A percentile compares a stretch with the other conserved stretches of the same genome.
Evolutionary conservation across 805 yeast species (phyloP).

Genomic region (Suhomyces prunicola): DNA sequence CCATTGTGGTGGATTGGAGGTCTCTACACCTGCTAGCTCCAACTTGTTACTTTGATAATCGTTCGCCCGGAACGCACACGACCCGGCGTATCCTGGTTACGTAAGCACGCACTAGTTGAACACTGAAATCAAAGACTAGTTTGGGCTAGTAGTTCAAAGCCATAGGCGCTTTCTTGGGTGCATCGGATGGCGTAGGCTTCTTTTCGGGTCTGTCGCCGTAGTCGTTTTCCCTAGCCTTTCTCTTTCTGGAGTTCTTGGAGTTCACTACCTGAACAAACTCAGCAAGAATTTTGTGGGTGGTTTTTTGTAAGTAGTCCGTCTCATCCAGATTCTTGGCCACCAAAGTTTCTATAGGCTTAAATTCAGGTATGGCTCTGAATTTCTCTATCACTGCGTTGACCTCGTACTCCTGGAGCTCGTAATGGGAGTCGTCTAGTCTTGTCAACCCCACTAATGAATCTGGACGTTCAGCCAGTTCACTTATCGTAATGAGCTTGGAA

Average conservation of each 20-base stretch:
- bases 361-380: background rate
- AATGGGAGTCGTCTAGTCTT: background rate
- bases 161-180: background rate
- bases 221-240: conserved; percentile 1
- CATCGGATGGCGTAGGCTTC: background rate
- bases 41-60: background rate
- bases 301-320: background rate
- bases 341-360: background rate
- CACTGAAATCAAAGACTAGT: no score
- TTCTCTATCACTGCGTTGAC: background rate
- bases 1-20: background rate
- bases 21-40: background rate
- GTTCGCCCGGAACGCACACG: background rate
- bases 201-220: conserved; percentile 2
- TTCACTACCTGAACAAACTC: background rate
- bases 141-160: conserved; percentile 4
- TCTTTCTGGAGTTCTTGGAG: conserved; percentile 5
- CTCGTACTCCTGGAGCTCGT: background rate
- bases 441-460: background rate
- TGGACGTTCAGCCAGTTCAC: background rate
- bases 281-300: background rate
- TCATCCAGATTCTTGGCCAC: background rate
- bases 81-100: background rate
- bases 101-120: background rate
- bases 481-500: background rate